Evolutionary conservation across 2,329 filamentous ascomycete species (phyloP), one percentile per base, ranked within the genome.

Genomic region (Falciphora oryzae): DNA sequence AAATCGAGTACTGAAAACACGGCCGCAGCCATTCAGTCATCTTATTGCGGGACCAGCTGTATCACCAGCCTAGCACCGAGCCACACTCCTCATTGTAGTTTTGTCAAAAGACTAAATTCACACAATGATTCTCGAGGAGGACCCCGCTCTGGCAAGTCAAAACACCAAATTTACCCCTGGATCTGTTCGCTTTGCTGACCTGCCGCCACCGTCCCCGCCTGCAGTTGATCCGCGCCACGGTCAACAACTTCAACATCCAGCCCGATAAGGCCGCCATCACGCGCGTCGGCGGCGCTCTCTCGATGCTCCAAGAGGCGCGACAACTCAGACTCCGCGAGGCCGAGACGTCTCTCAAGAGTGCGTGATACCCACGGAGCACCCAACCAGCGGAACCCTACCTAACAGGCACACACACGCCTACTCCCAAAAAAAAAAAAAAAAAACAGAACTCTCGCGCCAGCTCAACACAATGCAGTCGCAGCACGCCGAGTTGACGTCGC

Each of bases 191-290:
- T 8, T 7, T 53, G 22, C 44, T 53, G 18, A 53, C 44, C 8
- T n/a, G 44, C 44, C 18, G 22, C 32, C 10, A 11, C 10, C 4
- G 44, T 53, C 16, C 44, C 44, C 5, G 32, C 44, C 7, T n/a
- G 8, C 76, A 95, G 91, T 89, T 97, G 73, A 96, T 99, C 79
- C 85, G 89, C 74, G 90, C 96, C 79, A 97, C 93, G 57, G 90
- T 96, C 72, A 85, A 88, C 71, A 97, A 97, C 83, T 99, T 99
- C 87, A 95, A 96, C 80, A 96, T 94, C 72, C 83, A 86, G 27
- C 92, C 92, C 14, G 95, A 99, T 82, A 95, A 93, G 73, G 82
- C 87, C 69, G 91, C 91, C 67, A 86, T 98, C 27, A 82, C 89
- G 27, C 92, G 95, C 74, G 90, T 98, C 74, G 87, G 87, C 75